These are phyloP conservation scores for Passiflora organensis DNA, from an alignment of 345 rosid species.

Conservation along the genomic window DNA sequence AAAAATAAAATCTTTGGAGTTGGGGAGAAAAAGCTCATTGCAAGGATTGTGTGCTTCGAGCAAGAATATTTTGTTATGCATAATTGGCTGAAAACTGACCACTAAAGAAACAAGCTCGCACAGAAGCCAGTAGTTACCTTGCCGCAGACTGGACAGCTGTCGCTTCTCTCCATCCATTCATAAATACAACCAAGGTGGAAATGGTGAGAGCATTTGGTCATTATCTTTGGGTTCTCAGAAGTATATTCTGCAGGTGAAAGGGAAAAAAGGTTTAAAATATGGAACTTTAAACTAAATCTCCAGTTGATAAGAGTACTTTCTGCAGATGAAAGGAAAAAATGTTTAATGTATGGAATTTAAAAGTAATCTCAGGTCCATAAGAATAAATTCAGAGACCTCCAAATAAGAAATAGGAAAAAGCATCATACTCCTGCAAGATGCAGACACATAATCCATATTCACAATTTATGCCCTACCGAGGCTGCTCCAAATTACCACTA, in stretches of 20 bases:
- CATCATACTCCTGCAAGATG: background rate
- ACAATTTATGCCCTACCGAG: background rate
- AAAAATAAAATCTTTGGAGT: no score
- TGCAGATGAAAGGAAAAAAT: slow-evolving; percentile 37
- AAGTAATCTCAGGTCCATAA: background rate
- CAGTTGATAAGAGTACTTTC: no score
- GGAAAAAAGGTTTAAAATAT: background rate
- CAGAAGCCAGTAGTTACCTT: slow-evolving; percentile 46
- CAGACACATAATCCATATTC: background rate
- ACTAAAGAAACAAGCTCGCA: background rate
- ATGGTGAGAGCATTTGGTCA: slow-evolving; percentile 89
- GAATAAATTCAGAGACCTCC: slow-evolving; percentile 7
- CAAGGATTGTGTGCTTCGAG: no score
- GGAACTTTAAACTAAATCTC: background rate
- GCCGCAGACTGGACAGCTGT: slow-evolving; percentile 94
- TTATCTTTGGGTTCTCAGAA: slow-evolving; percentile 84
- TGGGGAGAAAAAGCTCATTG: no score
- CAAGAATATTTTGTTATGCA: no score
- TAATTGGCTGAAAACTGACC: background rate
- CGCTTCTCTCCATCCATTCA: slow-evolving; percentile 99
- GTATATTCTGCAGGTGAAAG: slow-evolving; percentile 77
- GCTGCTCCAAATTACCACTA: background rate
- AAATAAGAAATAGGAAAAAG: slow-evolving; percentile 2
- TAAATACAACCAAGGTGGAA: slow-evolving; percentile 98
- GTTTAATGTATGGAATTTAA: background rate